Evolutionary conservation across 768 basidiomycete species (phyloP), one percentile per base, ranked within the genome.

Genomic region (Tylopilus balloui): DNA sequence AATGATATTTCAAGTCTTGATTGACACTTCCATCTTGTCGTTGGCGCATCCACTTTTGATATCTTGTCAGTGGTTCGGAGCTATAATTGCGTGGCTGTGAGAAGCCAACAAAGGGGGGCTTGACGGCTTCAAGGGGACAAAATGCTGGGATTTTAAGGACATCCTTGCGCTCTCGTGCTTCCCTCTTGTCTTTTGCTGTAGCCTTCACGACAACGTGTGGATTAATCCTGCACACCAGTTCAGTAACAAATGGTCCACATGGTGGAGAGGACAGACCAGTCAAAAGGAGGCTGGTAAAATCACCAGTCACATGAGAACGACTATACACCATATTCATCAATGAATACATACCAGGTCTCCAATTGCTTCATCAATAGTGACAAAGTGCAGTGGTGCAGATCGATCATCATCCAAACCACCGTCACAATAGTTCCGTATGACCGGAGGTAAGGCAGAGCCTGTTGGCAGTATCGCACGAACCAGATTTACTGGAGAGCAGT

Each of bases 281-380:
- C 84, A 67, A 86, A 90, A 2, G 66, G 70, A 25, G 81, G 81
- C 82, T 87, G 45, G 34, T 36, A 40, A 24, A 42, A 52, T n/a
- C 21, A 44, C 2, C 31, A 23, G 39, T 27, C 43, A 28, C 17
- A 20, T 50, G 20, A 58, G 39, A 42, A 51, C 20, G 34, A 47
- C 32, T 38, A 39, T 38, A 32, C 35, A 49, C 50, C 39, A 53
- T 27, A 50, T 46, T 32, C 27, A 41, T 41, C 29, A 48, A 51
- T 23, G 34, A 40, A 24, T 11, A 71, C 84, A 45, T 66, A 83
- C 86, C 69, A 90, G 57, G 60, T 91, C 88, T 13, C 73, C 69
- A 45, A 86, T 81, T 4, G 87, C 84, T 56, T 85, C 83, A 31
- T 77, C 61, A 3, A 88, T 74, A 0, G 80, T 82, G 4, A 87